Evolutionary conservation across 352 stramenopile genomes (phyloP).

Genomic region (Phytophthora rubi): DNA sequence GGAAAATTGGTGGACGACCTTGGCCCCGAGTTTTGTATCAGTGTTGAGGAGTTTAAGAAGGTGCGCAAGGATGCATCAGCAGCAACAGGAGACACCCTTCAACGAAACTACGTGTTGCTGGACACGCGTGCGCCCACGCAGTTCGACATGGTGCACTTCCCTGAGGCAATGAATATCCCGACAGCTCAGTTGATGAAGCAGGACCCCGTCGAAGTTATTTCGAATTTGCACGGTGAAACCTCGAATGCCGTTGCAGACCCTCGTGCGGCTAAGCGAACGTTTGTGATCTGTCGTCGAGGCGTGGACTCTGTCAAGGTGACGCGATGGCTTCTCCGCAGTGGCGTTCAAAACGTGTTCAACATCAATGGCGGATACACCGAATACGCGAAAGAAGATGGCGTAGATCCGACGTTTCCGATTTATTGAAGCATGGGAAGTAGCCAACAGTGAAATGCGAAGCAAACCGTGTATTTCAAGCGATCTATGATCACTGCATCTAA

Average conservation of each 20-base stretch:
- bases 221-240: conserved; percentile 16
- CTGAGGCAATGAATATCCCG: conserved; percentile 70
- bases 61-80: conserved; percentile 27
- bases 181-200: conserved; percentile 54
- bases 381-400: conserved; percentile 49
- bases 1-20: conserved; percentile 22
- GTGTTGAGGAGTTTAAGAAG: conserved; percentile 42
- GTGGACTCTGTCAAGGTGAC: conserved; percentile 73
- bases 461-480: conserved; percentile 31
- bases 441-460: neutral
- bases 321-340: conserved; percentile 57
- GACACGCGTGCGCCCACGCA: conserved; percentile 64
- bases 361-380: conserved; percentile 76
- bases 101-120: conserved; percentile 52
- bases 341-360: conserved; percentile 55
- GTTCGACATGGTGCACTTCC: conserved; percentile 83
- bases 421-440: conserved; percentile 48
- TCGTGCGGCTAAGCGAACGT: conserved; percentile 14
- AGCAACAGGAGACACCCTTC: neutral
- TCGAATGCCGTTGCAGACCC: neutral
- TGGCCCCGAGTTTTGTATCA: conserved; percentile 40
- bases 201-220: conserved; percentile 24
- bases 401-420: conserved; percentile 72
- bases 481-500: conserved; percentile 36
- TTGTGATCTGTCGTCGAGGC: conserved; percentile 85